Conservation (phyloP, 352 stramenopile species). For the Thalassiosira hispida region DNA sequence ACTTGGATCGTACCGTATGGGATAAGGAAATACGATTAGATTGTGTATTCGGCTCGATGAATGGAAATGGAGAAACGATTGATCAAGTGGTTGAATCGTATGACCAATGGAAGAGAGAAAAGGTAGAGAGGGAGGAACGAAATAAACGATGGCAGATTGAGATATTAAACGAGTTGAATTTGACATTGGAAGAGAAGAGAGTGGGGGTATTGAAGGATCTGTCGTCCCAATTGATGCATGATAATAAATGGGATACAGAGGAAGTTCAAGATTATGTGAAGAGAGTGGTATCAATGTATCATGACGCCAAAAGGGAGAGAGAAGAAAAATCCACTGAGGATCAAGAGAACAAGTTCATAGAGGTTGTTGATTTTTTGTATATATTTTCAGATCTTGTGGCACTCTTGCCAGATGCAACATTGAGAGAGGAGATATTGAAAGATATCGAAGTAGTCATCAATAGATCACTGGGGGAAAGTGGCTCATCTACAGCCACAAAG, state of each 20-base stretch:
- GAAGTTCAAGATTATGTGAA: constrained; percentile 63
- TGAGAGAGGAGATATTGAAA: constrained; percentile 57
- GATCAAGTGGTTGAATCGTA: constrained; percentile 70
- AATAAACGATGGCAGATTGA: constrained; percentile 51
- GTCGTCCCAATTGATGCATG: constrained; percentile 35
- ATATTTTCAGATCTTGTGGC: constrained; percentile 74
- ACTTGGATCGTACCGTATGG: constrained; percentile 79
- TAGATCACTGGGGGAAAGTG: constrained; percentile 24
- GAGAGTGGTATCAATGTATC: constrained; percentile 51
- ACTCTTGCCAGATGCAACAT: constrained; percentile 53
- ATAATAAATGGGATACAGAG: constrained; percentile 17
- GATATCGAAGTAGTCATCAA: constrained; percentile 58
- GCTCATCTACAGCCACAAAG: not conserved
- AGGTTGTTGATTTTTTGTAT: constrained; percentile 60
- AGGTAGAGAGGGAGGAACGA: constrained; percentile 50
- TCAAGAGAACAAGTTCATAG: constrained; percentile 9
- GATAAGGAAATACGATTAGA: constrained; percentile 67
- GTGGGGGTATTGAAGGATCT: constrained; percentile 49
- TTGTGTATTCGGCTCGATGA: constrained; percentile 72
- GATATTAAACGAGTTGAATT: constrained; percentile 49
- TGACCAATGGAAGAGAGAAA: constrained; percentile 71
- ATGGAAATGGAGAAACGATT: constrained; percentile 65
- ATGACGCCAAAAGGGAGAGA: constrained; percentile 30
- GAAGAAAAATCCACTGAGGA: constrained; percentile 6
- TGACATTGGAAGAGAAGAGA: constrained; percentile 48